Evolutionary conservation across 257 asterid species (phyloP).

Genomic region (Plantago ovata): DNA sequence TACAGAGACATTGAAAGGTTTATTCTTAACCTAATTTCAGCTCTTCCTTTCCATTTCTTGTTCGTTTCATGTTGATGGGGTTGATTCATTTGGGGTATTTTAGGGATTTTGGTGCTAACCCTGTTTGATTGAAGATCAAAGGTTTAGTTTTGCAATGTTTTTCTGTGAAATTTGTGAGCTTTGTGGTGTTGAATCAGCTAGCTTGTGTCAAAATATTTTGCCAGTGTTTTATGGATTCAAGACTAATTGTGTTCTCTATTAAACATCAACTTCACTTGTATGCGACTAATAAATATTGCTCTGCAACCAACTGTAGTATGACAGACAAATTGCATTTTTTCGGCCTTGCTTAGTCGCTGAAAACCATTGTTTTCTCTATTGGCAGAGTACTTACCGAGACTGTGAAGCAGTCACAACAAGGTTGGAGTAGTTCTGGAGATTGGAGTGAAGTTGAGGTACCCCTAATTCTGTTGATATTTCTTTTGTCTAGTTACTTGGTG

Average conservation of each 20-base stretch:
- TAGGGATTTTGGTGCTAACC: background rate
- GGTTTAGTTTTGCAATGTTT: background rate
- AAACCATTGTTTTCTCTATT: conserved; percentile 18
- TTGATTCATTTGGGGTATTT: background rate
- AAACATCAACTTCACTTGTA: no score
- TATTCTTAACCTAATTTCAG: background rate
- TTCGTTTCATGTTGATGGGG: background rate
- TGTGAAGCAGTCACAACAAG: conserved; percentile 63
- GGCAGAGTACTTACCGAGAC: conserved; percentile 76
- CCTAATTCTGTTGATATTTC: conserved; percentile 3
- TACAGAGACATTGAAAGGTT: conserved; percentile 87
- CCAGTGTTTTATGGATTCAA: no score
- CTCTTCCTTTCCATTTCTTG: background rate
- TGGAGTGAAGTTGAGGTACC: conserved; percentile 83
- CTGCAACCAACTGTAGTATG: no score
- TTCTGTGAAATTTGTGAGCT: no score
- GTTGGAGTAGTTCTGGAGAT: conserved; percentile 58
- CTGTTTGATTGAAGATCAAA: conserved; percentile 4
- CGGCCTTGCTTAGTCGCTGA: no score
- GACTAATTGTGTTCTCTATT: no score
- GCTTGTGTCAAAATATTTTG: no score
- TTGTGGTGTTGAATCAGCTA: no score
- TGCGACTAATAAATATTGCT: no score
- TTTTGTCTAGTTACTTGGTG: background rate
- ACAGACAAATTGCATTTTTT: no score